Evolutionary conservation across 1,284 basidiomycete genomes (phyloP).

Genomic region (Tilletia setariae): DNA sequence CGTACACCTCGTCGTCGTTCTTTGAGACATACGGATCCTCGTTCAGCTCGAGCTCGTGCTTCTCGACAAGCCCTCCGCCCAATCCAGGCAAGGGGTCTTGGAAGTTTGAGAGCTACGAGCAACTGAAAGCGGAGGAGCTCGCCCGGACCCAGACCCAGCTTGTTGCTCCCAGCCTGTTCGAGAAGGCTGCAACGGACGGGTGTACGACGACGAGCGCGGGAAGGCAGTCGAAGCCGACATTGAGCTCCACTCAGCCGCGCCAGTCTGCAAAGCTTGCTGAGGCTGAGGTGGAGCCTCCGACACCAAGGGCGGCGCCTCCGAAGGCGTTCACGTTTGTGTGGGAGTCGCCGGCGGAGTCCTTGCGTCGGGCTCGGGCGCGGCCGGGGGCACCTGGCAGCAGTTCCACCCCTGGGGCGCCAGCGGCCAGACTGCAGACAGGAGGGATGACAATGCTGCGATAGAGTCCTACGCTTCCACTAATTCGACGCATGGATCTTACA

Average conservation of each 20-base stretch:
- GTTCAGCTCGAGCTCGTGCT: slow-evolving; percentile 14
- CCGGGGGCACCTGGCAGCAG: not conserved
- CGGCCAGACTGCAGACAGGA: too few relatives aligned
- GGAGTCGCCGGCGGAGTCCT: slow-evolving; percentile 6
- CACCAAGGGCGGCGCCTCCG: not conserved
- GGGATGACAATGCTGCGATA: too few relatives aligned
- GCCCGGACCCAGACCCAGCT: not conserved
- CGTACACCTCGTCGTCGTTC: slow-evolving; percentile 13
- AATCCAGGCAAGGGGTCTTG: not conserved
- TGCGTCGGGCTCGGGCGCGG: slow-evolving; percentile 2
- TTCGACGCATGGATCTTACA: too few relatives aligned
- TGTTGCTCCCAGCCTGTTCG: not conserved
- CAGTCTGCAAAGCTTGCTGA: not conserved
- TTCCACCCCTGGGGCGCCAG: too few relatives aligned
- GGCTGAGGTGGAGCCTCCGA: not conserved
- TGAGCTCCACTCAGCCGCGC: too few relatives aligned
- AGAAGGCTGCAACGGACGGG: not conserved
- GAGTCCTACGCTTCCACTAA: too few relatives aligned
- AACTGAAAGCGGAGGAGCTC: slow-evolving; percentile 10
- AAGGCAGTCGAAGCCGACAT: too few relatives aligned
- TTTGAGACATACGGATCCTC: slow-evolving; percentile 6
- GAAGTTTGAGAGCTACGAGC: slow-evolving; percentile 10
- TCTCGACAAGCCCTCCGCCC: slow-evolving; percentile 8
- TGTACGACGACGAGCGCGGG: not conserved
- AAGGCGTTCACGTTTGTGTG: slow-evolving; percentile 2